These are phyloP conservation scores for Clathrus columnatus DNA, from an alignment of 768 basidiomycete species.

Conservation along the genomic window DNA sequence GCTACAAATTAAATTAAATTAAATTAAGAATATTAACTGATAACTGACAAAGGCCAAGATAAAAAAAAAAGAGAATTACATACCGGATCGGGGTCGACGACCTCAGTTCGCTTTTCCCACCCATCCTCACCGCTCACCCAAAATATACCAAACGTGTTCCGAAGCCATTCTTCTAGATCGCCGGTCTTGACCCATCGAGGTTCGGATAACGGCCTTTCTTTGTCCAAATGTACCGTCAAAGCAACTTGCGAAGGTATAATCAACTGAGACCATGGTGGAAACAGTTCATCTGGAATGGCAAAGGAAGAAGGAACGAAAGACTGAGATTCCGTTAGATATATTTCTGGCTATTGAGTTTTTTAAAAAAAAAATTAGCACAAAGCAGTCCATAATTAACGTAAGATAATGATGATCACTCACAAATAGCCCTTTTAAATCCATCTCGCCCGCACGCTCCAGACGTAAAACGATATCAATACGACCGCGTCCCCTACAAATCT, in stretches of 20 bases:
- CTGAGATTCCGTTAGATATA: conserved; percentile 60
- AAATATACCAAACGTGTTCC: conserved; percentile 84
- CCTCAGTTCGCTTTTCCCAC: conserved; percentile 91
- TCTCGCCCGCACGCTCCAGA: conserved; percentile 39
- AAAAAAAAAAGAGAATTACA: conserved; percentile 26
- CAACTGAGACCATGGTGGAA: conserved; percentile 64
- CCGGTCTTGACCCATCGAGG: conserved; percentile 97
- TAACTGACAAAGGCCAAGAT: background rate
- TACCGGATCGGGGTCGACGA: conserved; percentile 93
- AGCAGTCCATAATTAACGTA: conserved; percentile 14
- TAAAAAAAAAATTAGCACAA: no score
- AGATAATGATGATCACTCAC: conserved; percentile 38
- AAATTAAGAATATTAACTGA: no score
- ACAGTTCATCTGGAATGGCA: conserved; percentile 35
- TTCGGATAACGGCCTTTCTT: conserved; percentile 80
- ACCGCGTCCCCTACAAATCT: conserved; percentile 73
- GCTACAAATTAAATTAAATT: conserved; percentile 34
- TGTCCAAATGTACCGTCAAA: conserved; percentile 78
- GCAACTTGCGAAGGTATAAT: conserved; percentile 46
- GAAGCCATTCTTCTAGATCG: conserved; percentile 89
- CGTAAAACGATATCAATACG: conserved; percentile 75
- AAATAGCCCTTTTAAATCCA: conserved; percentile 62
- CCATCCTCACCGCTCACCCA: conserved; percentile 71
- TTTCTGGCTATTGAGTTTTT: conserved; percentile 51
- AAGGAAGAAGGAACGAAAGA: conserved; percentile 53